Evolutionary conservation across 1,139 yeast genomes (phyloP).

Genomic region (Geotrichum histeridarum): DNA sequence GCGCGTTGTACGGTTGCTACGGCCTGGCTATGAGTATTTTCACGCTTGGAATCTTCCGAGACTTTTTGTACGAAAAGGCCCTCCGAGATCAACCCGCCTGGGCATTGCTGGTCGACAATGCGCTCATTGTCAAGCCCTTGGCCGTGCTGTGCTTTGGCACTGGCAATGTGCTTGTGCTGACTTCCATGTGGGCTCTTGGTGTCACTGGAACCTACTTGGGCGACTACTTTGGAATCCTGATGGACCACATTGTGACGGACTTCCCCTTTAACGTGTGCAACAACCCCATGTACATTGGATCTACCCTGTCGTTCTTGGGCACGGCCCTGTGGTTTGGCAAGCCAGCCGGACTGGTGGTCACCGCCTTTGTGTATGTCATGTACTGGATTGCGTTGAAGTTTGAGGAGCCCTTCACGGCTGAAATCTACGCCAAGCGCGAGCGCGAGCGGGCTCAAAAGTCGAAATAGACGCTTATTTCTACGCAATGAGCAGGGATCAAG

Average conservation of each 20-base stretch:
- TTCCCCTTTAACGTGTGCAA: constrained; percentile 89
- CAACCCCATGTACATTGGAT: constrained; percentile 97
- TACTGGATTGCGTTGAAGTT: constrained; percentile 76
- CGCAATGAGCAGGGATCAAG: neutral
- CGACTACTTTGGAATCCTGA: constrained; percentile 92
- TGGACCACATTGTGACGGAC: constrained; percentile 83
- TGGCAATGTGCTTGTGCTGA: constrained; percentile 75
- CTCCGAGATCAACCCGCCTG: constrained; percentile 50
- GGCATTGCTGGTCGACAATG: constrained; percentile 11
- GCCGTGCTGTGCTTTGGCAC: constrained; percentile 50
- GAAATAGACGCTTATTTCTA: neutral
- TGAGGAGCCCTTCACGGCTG: constrained; percentile 95
- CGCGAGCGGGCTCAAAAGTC: constrained; percentile 32
- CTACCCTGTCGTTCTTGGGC: constrained; percentile 82
- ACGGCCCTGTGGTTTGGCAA: constrained; percentile 84
- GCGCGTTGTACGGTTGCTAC: constrained; percentile 73
- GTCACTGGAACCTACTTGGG: constrained; percentile 95
- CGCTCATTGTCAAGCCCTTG: constrained; percentile 37
- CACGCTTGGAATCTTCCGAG: constrained; percentile 76
- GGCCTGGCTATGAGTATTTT: constrained; percentile 75
- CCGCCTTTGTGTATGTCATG: constrained; percentile 71
- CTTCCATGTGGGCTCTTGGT: constrained; percentile 92
- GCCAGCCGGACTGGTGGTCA: constrained; percentile 76
- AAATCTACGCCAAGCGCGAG: constrained; percentile 68
- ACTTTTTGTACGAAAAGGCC: constrained; percentile 65